Percentiles rank a stretch among this genome's conserved stretches.
Evolutionary conservation across 2,329 filamentous ascomycete species (phyloP).

Genomic region (Trichoderma semiorbis): DNA sequence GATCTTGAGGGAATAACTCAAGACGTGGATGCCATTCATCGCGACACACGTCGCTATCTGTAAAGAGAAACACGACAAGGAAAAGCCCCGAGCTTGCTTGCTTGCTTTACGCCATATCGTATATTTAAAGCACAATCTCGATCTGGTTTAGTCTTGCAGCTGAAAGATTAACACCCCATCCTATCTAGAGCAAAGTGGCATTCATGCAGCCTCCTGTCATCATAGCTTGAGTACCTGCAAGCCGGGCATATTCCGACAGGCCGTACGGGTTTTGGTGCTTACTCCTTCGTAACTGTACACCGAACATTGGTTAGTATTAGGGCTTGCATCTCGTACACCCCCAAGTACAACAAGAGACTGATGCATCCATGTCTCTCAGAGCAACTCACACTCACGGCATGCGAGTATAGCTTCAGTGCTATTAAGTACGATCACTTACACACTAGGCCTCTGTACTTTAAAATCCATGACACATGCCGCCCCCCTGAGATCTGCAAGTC

Average conservation of each 20-base stretch:
- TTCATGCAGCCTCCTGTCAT: conserved; percentile 2
- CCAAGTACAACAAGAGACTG: background rate
- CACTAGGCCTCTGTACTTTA: background rate
- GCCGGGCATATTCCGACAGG: conserved; percentile 8
- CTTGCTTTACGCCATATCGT: background rate
- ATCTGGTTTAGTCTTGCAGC: background rate
- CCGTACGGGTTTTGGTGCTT: background rate
- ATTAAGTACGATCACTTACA: background rate
- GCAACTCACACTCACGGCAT: background rate
- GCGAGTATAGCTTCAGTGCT: background rate
- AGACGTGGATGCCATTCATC: background rate
- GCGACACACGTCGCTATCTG: background rate
- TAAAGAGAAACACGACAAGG: background rate
- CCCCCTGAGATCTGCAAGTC: background rate
- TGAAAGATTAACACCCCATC: background rate
- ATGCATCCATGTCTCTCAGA: background rate
- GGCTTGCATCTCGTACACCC: background rate
- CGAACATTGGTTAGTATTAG: background rate
- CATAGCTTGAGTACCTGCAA: background rate
- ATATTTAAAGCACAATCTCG: background rate
- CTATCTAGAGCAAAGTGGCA: background rate
- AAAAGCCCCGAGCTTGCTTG: background rate
- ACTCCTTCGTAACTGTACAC: background rate
- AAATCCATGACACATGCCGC: background rate
- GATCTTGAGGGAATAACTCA: background rate